Percentiles rank a stretch among this genome's conserved stretches.
Evolutionary conservation across 208 protist species (phyloP).

Genomic region (Balamuthia mandrillaris): DNA sequence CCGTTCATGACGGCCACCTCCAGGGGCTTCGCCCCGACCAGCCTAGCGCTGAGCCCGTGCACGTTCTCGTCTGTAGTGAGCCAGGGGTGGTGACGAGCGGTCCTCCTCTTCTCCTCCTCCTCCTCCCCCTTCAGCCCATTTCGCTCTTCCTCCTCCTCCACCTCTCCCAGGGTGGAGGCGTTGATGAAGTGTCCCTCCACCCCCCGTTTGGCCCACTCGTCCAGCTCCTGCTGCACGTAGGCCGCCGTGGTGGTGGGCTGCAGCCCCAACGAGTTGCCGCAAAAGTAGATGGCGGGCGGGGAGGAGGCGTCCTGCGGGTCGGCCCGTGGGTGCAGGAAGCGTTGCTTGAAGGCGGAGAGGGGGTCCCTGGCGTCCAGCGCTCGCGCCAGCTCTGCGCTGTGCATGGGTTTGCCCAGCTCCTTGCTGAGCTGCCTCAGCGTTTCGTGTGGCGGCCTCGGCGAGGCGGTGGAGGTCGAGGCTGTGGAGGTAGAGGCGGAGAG

Average conservation of each 20-base stretch:
- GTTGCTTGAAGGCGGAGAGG: conserved; percentile 67
- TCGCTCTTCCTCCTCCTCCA: conserved; percentile 1
- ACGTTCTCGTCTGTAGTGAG: conserved; percentile 30
- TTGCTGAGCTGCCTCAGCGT: not conserved
- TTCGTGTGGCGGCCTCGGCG: conserved; percentile 53
- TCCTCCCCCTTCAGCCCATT: no score
- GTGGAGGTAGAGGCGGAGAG: conserved; percentile 52
- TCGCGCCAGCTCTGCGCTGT: conserved; percentile 73
- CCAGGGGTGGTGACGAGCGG: not conserved
- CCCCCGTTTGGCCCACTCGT: conserved; percentile 83
- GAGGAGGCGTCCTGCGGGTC: not conserved
- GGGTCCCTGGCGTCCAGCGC: conserved; percentile 73
- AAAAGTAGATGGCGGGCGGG: conserved; percentile 73
- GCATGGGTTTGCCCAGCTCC: not conserved
- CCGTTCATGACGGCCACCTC: conserved; percentile 73
- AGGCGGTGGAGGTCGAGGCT: conserved; percentile 54
- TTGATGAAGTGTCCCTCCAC: conserved; percentile 47
- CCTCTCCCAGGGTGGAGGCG: not conserved
- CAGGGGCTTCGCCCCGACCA: conserved; percentile 73
- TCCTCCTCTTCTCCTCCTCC: no score
- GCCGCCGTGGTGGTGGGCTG: conserved; percentile 77
- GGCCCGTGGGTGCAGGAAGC: conserved; percentile 67
- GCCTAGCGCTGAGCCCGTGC: conserved; percentile 39
- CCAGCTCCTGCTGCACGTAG: conserved; percentile 73
- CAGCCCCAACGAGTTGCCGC: conserved; percentile 82